A percentile compares a stretch with the other conserved stretches of the same genome.
Evolutionary conservation across 345 rosid species (phyloP).

Genomic region (Angophora floribunda): DNA sequence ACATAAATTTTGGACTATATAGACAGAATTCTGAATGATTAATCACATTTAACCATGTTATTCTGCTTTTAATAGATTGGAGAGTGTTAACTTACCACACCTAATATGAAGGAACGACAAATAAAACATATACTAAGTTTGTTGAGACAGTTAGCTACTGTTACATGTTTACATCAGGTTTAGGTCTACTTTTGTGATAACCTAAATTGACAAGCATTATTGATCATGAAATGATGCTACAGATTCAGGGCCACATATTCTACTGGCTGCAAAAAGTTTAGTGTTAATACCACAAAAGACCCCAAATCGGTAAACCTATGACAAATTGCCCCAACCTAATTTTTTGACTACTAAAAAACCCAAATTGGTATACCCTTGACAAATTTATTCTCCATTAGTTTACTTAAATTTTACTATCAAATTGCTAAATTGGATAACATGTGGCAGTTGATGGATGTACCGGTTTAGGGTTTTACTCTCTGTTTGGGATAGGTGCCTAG

Average conservation of each 20-base stretch:
- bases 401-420: too few species aligned
- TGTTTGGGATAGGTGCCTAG: background rate
- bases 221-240: background rate
- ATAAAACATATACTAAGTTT: background rate
- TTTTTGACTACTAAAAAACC: too few species aligned
- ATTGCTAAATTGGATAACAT: background rate
- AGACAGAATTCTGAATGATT: background rate
- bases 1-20: background rate
- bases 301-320: too few species aligned
- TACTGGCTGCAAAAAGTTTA: background rate
- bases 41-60: background rate
- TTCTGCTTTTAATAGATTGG: background rate
- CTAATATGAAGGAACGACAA: background rate
- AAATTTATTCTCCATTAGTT: background rate
- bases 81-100: background rate
- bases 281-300: rapidly evolving
- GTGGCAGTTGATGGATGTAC: background rate
- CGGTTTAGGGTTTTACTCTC: too few species aligned
- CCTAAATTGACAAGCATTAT: background rate
- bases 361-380: too few species aligned
- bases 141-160: background rate
- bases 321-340: background rate
- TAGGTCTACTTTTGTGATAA: background rate
- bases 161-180: background rate
- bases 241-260: background rate